Conservation (phyloP, 169 alveolate species). For the Cryptosporidium bovis region DNA sequence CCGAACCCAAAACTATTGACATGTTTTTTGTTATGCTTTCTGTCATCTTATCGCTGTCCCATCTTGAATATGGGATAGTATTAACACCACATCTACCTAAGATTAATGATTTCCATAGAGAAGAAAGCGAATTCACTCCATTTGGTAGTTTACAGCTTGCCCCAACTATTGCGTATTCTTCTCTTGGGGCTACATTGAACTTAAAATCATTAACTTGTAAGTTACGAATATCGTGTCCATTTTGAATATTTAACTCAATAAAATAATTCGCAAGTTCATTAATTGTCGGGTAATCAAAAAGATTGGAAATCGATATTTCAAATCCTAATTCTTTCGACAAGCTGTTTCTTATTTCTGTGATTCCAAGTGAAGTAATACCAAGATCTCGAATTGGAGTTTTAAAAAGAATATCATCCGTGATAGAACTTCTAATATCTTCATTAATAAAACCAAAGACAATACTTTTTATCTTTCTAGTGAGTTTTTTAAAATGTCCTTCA, state of each 20-base stretch:
- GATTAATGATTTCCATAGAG: slow-evolving; percentile 56
- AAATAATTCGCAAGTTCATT: slow-evolving; percentile 75
- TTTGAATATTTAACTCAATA: slow-evolving; percentile 20
- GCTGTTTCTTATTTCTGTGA: slow-evolving; percentile 76
- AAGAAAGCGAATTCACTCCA: slow-evolving; percentile 29
- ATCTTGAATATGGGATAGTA: slow-evolving; percentile 48
- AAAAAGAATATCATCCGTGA: background rate
- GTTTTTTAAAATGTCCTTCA: background rate
- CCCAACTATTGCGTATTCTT: slow-evolving; percentile 25
- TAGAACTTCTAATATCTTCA: background rate
- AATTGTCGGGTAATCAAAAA: slow-evolving; percentile 82
- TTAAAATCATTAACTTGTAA: background rate
- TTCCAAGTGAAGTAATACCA: slow-evolving; percentile 78
- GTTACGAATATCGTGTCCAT: background rate
- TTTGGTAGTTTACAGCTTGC: slow-evolving; percentile 56
- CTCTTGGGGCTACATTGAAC: slow-evolving; percentile 30
- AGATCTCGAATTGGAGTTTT: slow-evolving; percentile 75
- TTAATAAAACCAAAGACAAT: slow-evolving; percentile 13
- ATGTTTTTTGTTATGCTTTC: slow-evolving; percentile 37
- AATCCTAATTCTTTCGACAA: slow-evolving; percentile 75
- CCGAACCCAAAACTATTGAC: slow-evolving; percentile 44
- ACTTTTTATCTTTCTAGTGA: slow-evolving; percentile 4
- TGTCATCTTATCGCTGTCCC: slow-evolving; percentile 41
- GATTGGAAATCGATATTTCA: slow-evolving; percentile 75
- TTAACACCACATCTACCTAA: slow-evolving; percentile 55